A percentile compares a stretch with the other conserved stretches of the same genome.
Evolutionary conservation across 2,329 filamentous ascomycete species (phyloP).

Genomic region (Chaetomium strumarium): DNA sequence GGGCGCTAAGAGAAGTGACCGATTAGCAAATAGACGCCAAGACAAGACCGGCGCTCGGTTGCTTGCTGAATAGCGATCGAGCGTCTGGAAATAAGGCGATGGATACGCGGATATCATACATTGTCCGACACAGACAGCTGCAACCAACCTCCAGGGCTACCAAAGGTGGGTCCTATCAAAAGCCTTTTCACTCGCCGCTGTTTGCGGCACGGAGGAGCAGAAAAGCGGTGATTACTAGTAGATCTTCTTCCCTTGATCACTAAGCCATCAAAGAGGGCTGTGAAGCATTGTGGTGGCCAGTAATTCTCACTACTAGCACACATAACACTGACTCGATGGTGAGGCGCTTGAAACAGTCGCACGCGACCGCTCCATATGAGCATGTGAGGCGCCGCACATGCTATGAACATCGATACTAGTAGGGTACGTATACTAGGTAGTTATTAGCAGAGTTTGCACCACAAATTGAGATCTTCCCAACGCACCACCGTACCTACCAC

Average conservation of each 20-base stretch:
- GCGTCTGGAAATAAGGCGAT: background rate
- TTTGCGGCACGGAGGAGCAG: background rate
- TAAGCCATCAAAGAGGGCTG: no score
- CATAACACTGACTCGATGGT: no score
- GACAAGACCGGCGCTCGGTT: background rate
- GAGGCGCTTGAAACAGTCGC: no score
- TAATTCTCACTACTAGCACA: no score
- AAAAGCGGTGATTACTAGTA: background rate
- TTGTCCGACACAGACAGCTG: conserved; percentile 1
- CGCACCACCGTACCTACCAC: background rate
- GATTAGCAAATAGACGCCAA: background rate
- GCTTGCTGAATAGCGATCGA: background rate
- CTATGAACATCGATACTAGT: no score
- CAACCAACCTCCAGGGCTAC: background rate
- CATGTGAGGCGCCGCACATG: no score
- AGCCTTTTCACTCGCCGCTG: background rate
- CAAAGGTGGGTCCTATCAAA: background rate
- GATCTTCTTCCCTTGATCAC: background rate
- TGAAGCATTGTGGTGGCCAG: no score
- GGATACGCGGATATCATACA: conserved; percentile 6
- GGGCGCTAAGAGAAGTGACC: conserved; percentile 3
- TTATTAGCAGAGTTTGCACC: background rate
- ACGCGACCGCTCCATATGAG: no score
- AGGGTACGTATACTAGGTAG: no score
- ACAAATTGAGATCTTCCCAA: background rate